Evolutionary conservation across 1,139 yeast species (phyloP).

Genomic region (Saccharomyces hybrid): DNA sequence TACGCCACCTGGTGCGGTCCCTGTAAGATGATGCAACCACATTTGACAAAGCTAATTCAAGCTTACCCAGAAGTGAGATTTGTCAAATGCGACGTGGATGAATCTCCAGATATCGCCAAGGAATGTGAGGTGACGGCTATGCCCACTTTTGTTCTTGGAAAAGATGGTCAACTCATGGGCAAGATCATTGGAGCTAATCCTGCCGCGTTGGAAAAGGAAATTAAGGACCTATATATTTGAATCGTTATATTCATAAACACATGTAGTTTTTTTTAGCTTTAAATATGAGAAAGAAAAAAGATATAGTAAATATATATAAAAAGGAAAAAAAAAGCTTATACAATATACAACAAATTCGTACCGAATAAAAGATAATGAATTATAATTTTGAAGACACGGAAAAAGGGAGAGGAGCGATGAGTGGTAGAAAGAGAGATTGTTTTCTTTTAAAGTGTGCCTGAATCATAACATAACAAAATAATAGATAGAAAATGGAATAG

Average conservation of each 20-base stretch:
- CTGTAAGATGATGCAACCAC: constrained; percentile 78
- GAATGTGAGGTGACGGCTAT: constrained; percentile 68
- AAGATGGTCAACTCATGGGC: constrained; percentile 55
- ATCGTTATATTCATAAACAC: not conserved
- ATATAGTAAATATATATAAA: not conserved
- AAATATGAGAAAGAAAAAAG: not conserved
- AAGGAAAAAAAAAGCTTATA: not conserved
- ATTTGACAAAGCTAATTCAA: constrained; percentile 56
- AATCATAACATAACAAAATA: not conserved
- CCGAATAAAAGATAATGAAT: not conserved
- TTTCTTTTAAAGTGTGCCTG: not conserved
- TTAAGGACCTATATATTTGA: constrained; percentile 23
- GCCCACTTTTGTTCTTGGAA: constrained; percentile 79
- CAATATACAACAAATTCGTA: not conserved
- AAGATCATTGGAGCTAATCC: constrained; percentile 79
- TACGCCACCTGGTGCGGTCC: constrained; percentile 94
- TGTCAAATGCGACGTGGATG: constrained; percentile 77
- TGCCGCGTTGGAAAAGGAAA: constrained; percentile 35
- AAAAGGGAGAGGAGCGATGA: not conserved
- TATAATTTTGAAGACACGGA: not conserved
- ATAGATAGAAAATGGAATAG: constrained; percentile 1
- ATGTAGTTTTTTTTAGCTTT: constrained; percentile 1
- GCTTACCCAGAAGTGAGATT: constrained; percentile 49
- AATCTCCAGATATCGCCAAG: constrained; percentile 56
- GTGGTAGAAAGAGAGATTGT: not conserved